A percentile compares a stretch with the other conserved stretches of the same genome.
phyloP scores from a whole-genome alignment of 371 early-diverging fungal species.

The Mortierella sp. region DNA sequence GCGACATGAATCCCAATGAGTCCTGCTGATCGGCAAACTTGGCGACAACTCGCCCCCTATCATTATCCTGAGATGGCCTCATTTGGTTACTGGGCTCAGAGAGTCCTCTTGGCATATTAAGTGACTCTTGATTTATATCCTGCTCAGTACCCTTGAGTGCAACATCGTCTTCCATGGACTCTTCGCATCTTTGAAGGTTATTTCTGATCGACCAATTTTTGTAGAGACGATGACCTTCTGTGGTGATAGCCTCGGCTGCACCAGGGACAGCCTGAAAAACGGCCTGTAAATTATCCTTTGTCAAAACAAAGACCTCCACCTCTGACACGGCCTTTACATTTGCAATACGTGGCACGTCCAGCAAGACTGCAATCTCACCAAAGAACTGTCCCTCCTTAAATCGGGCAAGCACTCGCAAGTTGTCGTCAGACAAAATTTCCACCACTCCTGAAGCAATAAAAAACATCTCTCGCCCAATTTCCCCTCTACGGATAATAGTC shows the following conservation, averaged over 20 bases:
- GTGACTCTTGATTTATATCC: constrained; percentile 16
- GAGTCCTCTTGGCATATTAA: constrained; percentile 12
- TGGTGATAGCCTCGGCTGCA: constrained; percentile 49
- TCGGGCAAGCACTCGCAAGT: constrained; percentile 36
- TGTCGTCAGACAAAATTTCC: constrained; percentile 55
- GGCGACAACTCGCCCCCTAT: neutral
- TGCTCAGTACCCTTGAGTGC: neutral
- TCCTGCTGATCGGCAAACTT: constrained; percentile 15
- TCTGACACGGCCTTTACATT: constrained; percentile 76
- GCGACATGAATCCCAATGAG: constrained; percentile 9
- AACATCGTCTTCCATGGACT: constrained; percentile 4
- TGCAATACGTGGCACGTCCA: constrained; percentile 84
- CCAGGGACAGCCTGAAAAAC: constrained; percentile 64
- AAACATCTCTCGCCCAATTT: constrained; percentile 82
- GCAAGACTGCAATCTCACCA: constrained; percentile 85
- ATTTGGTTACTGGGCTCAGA: neutral
- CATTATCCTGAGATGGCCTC: constrained; percentile 2
- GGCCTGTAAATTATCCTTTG: constrained; percentile 60
- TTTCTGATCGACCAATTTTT: constrained; percentile 38
- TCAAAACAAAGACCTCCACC: constrained; percentile 66
- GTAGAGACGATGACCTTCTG: constrained; percentile 45
- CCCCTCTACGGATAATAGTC: constrained; percentile 73
- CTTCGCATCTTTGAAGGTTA: neutral
- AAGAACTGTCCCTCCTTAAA: constrained; percentile 68
- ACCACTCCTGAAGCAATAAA: constrained; percentile 86